These are phyloP conservation scores for Magnaporthales sp. DNA, from an alignment of 2,329 filamentous ascomycete genomes.

Conservation along the genomic window DNA sequence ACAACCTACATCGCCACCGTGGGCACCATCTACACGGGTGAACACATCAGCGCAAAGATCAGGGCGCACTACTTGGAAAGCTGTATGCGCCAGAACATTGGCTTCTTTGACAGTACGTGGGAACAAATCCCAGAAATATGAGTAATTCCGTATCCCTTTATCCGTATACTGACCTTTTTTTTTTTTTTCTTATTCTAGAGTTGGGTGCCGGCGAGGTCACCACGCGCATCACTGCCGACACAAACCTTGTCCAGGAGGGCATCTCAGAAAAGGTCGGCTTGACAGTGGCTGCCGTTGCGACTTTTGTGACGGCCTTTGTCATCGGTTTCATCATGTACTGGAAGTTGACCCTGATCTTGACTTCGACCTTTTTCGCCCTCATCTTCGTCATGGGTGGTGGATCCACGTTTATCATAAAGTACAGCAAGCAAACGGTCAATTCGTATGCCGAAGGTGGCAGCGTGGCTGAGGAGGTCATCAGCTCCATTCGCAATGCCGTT, in stretches of 20 bases:
- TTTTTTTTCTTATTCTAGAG: constrained; percentile 25
- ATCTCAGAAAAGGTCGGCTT: constrained; percentile 84
- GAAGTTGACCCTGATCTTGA: constrained; percentile 84
- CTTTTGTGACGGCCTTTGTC: constrained; percentile 81
- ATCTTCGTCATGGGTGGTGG: constrained; percentile 67
- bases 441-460: constrained; percentile 80
- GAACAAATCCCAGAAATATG: background rate
- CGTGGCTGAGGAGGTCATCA: constrained; percentile 88
- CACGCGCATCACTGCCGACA: constrained; percentile 88
- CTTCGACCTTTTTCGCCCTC: constrained; percentile 73
- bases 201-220: constrained; percentile 89
- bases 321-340: constrained; percentile 89
- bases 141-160: background rate
- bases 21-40: constrained; percentile 81
- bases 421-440: constrained; percentile 67
- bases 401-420: constrained; percentile 69
- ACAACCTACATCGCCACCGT: constrained; percentile 73
- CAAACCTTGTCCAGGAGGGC: constrained; percentile 86
- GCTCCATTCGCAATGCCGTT: constrained; percentile 83
- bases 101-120: constrained; percentile 65
- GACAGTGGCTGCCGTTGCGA: constrained; percentile 66
- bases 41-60: constrained; percentile 71
- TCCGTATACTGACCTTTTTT: background rate
- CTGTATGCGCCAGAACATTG: constrained; percentile 82
- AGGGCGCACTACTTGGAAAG: constrained; percentile 76